Evolutionary conservation across 768 basidiomycete species (phyloP), one percentile per base, ranked within the genome.

Genomic region (Candolleomyces aberdarensis): DNA sequence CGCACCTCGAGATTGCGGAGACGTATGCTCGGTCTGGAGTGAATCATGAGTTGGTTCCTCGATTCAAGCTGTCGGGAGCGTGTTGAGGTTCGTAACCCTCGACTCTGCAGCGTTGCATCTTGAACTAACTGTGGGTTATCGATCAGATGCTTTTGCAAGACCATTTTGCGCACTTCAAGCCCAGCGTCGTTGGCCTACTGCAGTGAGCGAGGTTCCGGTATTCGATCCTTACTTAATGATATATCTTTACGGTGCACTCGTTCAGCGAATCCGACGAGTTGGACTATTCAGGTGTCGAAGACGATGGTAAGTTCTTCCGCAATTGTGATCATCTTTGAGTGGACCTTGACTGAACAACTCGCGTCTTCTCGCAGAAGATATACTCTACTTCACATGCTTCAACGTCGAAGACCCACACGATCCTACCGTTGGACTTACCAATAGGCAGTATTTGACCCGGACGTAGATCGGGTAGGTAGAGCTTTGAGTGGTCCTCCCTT

Each of bases 1-100:
- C n/a, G n/a, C n/a, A n/a, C n/a, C n/a, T n/a, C n/a, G n/a, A 95
- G 72, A 94, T 96, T 62, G 93, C 92, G 50, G 94, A 96, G 75
- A 88, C 94, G 76, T 91, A 89, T 63, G 92, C 92, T 15, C 81
- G 92, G 57, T 92, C 90, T 51, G 93, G 94, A 3, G 88, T 90
- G 7, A 94, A 91, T 69, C 93, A 91, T 67, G 94, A 90, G 89
- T 63, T 76, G 95, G 53, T 94, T 94, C 76, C 83, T 95, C 57
- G 94, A 96, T 75, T 76, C 95, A 49, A 84, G 92, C 62, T 96
- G 94, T 76, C 82, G 88, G 19, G 90, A 91, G 64, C 83, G 95
- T n/a, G 87, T 96, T 56, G 83, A 83, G 72, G 89, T 79, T 67
- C 59, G n/a, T 15, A 32, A 4, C 46, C 44, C 13, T 47, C 54